Evolutionary conservation across 192 early-diverging fungal species (phyloP).

Genomic region (Chytriomyces hyalinus): DNA sequence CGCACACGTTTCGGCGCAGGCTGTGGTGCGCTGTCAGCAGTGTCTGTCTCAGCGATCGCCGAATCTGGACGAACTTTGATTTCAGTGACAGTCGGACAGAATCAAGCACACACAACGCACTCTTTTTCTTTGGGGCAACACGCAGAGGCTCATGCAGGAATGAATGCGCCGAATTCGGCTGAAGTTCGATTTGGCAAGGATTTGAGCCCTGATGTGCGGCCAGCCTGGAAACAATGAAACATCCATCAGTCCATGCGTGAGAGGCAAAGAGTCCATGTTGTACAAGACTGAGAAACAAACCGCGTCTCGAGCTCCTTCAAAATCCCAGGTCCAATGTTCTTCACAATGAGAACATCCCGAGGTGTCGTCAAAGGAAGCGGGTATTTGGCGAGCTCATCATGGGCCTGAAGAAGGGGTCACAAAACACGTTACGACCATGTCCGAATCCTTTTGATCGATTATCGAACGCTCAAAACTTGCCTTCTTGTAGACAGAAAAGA

Average conservation of each 20-base stretch:
- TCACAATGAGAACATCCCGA: slow-evolving; percentile 28
- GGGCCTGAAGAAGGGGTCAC: slow-evolving; percentile 11
- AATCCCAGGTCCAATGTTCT: slow-evolving; percentile 33
- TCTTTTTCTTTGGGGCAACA: no score
- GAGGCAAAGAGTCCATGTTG: no score
- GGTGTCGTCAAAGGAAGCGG: slow-evolving; percentile 3
- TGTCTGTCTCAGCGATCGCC: not conserved
- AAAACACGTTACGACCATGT: not conserved
- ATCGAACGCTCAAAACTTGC: not conserved
- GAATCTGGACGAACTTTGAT: no score
- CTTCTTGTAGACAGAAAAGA: slow-evolving; percentile 24
- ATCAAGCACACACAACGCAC: no score
- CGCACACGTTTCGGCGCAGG: not conserved
- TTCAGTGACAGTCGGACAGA: no score
- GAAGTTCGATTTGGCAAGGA: not conserved
- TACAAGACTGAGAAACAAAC: not conserved
- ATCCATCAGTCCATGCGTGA: no score
- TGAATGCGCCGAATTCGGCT: not conserved
- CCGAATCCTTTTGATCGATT: not conserved
- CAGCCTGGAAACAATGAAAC: no score
- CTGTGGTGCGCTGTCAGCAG: not conserved
- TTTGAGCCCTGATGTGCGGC: not conserved
- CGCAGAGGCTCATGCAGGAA: no score
- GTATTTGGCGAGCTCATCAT: slow-evolving; percentile 29
- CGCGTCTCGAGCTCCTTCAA: slow-evolving; percentile 26